A percentile compares a stretch with the other conserved stretches of the same genome.
Evolutionary conservation across 345 rosid species (phyloP).

Genomic region (Pelargonium nanum): DNA sequence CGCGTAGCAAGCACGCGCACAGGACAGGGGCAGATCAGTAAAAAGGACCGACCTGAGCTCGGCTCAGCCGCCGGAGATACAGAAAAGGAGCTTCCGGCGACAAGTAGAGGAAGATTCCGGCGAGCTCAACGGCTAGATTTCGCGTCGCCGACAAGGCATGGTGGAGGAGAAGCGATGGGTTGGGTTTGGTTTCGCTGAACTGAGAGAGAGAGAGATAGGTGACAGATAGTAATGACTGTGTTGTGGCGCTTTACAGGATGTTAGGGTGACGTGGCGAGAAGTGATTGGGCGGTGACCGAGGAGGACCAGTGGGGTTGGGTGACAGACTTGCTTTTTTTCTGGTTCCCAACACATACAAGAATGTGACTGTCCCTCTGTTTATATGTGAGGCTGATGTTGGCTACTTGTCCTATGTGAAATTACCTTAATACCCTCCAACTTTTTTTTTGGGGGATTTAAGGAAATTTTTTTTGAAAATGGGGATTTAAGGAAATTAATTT

Average conservation of each 20-base stretch:
- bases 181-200: constrained; percentile 7
- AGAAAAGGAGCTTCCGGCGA: background rate
- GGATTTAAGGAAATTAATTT: too few relatives aligned
- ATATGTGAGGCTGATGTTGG: too few relatives aligned
- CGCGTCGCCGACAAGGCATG: constrained; percentile 25
- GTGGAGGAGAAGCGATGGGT: constrained; percentile 14
- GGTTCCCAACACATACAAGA: too few relatives aligned
- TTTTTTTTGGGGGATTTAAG: too few relatives aligned
- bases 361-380: too few relatives aligned
- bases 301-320: constrained; percentile 18
- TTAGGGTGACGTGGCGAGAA: constrained; percentile 17
- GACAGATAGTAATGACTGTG: constrained; percentile 8
- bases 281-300: constrained; percentile 15
- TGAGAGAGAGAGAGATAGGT: too few relatives aligned
- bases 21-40: background rate
- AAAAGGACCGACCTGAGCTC: background rate
- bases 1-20: too few relatives aligned
- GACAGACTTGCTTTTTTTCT: constrained; percentile 4
- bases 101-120: constrained; percentile 17
- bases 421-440: too few relatives aligned
- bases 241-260: constrained; percentile 16
- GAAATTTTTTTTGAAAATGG: too few relatives aligned
- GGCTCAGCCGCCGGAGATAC: background rate
- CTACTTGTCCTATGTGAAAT: too few relatives aligned
- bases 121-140: constrained; percentile 7